phyloP scores from a whole-genome alignment of 1,284 basidiomycete genomes.

The Xanthoconium separans region DNA sequence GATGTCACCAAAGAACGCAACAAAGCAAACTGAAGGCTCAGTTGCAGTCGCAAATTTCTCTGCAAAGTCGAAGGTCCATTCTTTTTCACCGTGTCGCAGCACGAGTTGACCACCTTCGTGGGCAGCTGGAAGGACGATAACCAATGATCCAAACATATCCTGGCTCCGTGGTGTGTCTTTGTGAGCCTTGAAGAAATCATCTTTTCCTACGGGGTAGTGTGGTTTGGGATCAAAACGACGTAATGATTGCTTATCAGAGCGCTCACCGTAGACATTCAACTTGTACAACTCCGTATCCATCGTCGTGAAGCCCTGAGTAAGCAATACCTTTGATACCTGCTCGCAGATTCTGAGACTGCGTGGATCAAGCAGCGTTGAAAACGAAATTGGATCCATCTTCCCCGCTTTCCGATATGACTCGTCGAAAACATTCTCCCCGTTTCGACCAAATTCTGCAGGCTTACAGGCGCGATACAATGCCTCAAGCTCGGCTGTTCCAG shows the following conservation, averaged over 20 bases:
- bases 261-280: constrained; percentile 37
- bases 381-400: too few species aligned
- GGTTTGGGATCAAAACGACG: not conserved
- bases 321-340: constrained; percentile 29
- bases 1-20: constrained; percentile 40
- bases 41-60: constrained; percentile 2
- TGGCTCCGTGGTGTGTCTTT: constrained; percentile 34
- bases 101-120: constrained; percentile 40
- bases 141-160: constrained; percentile 17
- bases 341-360: constrained; percentile 8
- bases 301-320: constrained; percentile 1
- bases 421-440: constrained; percentile 17
- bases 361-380: constrained; percentile 31
- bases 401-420: too few species aligned
- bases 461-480: too few species aligned
- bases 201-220: constrained; percentile 10
- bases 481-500: not conserved
- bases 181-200: constrained; percentile 24
- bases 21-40: constrained; percentile 23
- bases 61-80: constrained; percentile 29
- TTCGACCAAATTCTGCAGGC: constrained; percentile 8
- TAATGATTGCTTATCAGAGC: constrained; percentile 16
- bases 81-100: constrained; percentile 30
- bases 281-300: constrained; percentile 1
- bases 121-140: constrained; percentile 36